Percentiles rank a stretch among this genome's conserved stretches.
Conservation (phyloP, 2,329 filamentous ascomycete species). For the Xylariaceae sp. region DNA sequence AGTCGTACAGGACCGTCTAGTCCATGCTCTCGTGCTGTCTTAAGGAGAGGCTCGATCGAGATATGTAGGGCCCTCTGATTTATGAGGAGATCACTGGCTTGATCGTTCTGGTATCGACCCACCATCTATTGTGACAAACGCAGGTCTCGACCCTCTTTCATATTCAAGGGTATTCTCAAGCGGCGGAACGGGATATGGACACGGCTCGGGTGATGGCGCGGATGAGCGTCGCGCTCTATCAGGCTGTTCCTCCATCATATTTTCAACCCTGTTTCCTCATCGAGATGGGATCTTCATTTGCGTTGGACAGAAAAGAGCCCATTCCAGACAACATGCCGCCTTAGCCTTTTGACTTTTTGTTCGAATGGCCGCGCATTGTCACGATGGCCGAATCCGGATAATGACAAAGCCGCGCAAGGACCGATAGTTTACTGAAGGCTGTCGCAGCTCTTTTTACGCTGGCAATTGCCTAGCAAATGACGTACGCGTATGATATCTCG, state of each 20-base stretch:
- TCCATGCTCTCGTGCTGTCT: too few species aligned
- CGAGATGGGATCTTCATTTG: constrained; percentile 1
- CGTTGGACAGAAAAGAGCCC: constrained; percentile 1
- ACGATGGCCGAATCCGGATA: constrained; percentile 3
- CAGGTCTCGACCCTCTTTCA: background rate
- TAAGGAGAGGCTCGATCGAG: too few species aligned
- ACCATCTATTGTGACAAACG: background rate
- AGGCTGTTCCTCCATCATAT: constrained; percentile 6
- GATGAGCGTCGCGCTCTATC: constrained; percentile 18
- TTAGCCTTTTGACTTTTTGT: background rate
- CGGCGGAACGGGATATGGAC: constrained; percentile 10
- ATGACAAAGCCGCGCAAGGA: constrained; percentile 11
- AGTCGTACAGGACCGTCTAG: too few species aligned
- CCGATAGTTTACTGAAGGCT: too few species aligned
- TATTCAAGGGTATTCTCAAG: constrained; percentile 3
- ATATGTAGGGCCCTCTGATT: too few species aligned
- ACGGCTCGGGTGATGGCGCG: constrained; percentile 24
- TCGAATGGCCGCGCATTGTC: constrained; percentile 4
- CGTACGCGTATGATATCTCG: too few species aligned
- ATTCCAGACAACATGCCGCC: background rate
- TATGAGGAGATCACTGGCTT: too few species aligned
- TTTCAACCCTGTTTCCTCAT: background rate
- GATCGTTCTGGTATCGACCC: background rate
- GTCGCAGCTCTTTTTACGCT: too few species aligned
- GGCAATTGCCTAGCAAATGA: too few species aligned